Evolutionary conservation across 2,329 filamentous ascomycete genomes (phyloP).

Genomic region (Tolypocladium amazonense): DNA sequence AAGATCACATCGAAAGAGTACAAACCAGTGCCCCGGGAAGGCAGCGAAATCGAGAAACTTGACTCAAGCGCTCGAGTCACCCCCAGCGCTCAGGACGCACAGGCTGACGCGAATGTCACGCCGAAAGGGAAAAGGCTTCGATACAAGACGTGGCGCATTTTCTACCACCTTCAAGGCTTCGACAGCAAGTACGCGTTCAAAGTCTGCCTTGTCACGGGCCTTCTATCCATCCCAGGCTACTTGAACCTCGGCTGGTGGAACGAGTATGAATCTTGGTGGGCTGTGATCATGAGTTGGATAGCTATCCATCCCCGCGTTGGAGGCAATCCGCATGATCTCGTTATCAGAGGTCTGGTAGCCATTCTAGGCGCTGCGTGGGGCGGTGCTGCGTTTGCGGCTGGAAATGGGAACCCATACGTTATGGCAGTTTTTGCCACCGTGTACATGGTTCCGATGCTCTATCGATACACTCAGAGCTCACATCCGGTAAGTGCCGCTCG

Average conservation of each 20-base stretch:
- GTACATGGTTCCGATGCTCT: conserved; percentile 51
- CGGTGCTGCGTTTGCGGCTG: conserved; percentile 38
- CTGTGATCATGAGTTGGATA: conserved; percentile 45
- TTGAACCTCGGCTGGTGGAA: conserved; percentile 41
- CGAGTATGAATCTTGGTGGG: conserved; percentile 46
- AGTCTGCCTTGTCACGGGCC: conserved; percentile 37
- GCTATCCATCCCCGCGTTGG: conserved; percentile 40
- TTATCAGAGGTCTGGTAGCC: conserved; percentile 37
- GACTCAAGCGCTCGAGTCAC: conserved; percentile 12
- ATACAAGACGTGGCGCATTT: conserved; percentile 35
- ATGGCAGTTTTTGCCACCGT: conserved; percentile 43
- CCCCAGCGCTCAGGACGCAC: conserved; percentile 26
- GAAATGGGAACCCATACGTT: conserved; percentile 41
- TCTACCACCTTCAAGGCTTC: conserved; percentile 45
- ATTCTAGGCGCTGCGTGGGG: conserved; percentile 45
- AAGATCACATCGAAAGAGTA: conserved; percentile 28
- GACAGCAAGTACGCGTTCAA: conserved; percentile 49
- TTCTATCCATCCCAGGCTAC: conserved; percentile 45
- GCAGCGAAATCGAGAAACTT: conserved; percentile 6
- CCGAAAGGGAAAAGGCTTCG: conserved; percentile 28
- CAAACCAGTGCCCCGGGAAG: conserved; percentile 16
- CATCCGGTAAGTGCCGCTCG: conserved; percentile 31
- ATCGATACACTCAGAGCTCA: conserved; percentile 41
- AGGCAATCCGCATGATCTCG: conserved; percentile 46
- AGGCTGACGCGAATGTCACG: conserved; percentile 20